These are phyloP conservation scores for Coriolopsis trogii DNA, from an alignment of 1,284 basidiomycete genomes.

Conservation along the genomic window DNA sequence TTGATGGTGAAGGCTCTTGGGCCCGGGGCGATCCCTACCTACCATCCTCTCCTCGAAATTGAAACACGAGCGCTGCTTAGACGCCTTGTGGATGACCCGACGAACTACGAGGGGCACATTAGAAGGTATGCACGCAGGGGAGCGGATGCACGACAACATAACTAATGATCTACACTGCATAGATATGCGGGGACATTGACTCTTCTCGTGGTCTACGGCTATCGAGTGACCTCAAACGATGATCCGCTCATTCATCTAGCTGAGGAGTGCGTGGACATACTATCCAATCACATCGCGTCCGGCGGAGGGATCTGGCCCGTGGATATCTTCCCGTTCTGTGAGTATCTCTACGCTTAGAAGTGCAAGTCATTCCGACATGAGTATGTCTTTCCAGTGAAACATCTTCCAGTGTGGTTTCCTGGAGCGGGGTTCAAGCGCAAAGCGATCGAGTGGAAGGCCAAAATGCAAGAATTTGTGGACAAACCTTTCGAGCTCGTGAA, in stretches of 20 bases:
- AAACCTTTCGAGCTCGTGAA: slow-evolving; percentile 62
- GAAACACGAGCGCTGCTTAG: slow-evolving; percentile 42
- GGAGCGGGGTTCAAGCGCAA: slow-evolving; percentile 44
- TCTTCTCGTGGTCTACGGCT: slow-evolving; percentile 65
- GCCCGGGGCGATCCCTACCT: slow-evolving; percentile 49
- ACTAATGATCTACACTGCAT: background rate
- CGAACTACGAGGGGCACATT: slow-evolving; percentile 33
- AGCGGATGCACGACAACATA: too few relatives aligned
- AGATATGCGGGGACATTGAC: slow-evolving; percentile 64
- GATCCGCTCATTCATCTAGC: slow-evolving; percentile 62
- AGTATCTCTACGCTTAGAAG: too few relatives aligned
- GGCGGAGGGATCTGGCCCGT: slow-evolving; percentile 72
- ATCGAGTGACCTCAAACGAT: slow-evolving; percentile 50
- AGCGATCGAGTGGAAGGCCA: slow-evolving; percentile 60
- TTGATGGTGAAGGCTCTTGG: slow-evolving; percentile 66
- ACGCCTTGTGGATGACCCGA: slow-evolving; percentile 32
- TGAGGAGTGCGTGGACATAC: slow-evolving; percentile 59
- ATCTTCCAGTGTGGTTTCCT: slow-evolving; percentile 37
- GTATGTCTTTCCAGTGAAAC: slow-evolving; percentile 24
- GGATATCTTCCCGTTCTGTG: slow-evolving; percentile 52
- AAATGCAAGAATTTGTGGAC: slow-evolving; percentile 69
- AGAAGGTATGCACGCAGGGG: slow-evolving; percentile 21
- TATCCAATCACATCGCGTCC: slow-evolving; percentile 57
- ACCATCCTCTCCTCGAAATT: slow-evolving; percentile 57
- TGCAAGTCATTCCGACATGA: too few relatives aligned